Percentiles rank a stretch among this genome's conserved stretches.
Evolutionary conservation across 345 rosid genomes (phyloP).

Genomic region (Stellera chamaejasme): DNA sequence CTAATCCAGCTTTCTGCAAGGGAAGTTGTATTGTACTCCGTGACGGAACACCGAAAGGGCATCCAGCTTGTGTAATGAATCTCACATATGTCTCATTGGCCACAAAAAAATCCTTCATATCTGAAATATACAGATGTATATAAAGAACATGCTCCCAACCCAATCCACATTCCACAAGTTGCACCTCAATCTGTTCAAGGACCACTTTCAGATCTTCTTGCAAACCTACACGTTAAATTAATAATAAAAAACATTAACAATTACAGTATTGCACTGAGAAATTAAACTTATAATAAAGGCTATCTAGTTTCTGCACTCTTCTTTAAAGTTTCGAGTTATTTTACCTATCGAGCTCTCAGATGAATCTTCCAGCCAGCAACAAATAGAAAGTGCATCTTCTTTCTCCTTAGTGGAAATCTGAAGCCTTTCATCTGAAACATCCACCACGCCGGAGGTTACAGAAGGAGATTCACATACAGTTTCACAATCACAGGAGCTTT

Average conservation of each 20-base stretch:
- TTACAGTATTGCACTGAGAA: background rate
- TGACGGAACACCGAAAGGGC: slow-evolving; percentile 96
- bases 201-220: slow-evolving; percentile 59
- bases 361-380: slow-evolving; percentile 74
- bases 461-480: slow-evolving; percentile 19
- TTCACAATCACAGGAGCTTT: slow-evolving; percentile 25
- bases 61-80: slow-evolving; percentile 82
- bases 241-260: slow-evolving; percentile 1
- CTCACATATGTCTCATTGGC: slow-evolving; percentile 86
- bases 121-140: slow-evolving; percentile 80
- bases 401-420: slow-evolving; percentile 43
- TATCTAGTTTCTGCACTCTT: too few species aligned
- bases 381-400: slow-evolving; percentile 51
- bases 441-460: slow-evolving; percentile 27
- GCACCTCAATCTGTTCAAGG: slow-evolving; percentile 50
- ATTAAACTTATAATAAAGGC: slow-evolving; percentile 1
- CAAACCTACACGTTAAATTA: slow-evolving; percentile 36
- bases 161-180: slow-evolving; percentile 43
- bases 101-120: slow-evolving; percentile 67
- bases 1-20: slow-evolving; percentile 57
- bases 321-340: background rate
- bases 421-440: slow-evolving; percentile 31
- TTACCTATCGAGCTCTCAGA: slow-evolving; percentile 52
- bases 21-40: slow-evolving; percentile 94
- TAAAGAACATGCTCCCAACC: slow-evolving; percentile 82